Base-by-base conservation (phyloP, 148 eudicot species). In the Heliosperma pusillum region DNA sequence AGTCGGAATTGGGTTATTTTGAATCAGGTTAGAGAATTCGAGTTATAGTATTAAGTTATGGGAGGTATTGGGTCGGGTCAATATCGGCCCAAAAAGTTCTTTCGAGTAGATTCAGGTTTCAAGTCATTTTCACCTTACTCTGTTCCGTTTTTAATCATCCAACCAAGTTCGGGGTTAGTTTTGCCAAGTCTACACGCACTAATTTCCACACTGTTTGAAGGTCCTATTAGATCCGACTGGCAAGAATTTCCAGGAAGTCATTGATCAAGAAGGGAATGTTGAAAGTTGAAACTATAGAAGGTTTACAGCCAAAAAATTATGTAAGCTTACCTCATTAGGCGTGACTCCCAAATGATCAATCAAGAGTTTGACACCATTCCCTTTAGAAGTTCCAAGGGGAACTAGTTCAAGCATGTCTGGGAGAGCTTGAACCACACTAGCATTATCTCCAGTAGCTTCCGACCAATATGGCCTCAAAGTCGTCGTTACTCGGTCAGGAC, bases 371-470 rank as follows among this genome's bases (percentile, higher is more conserved):
- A 93, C 92, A 40, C 98, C 98, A 73, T 74, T 82, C n/a, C 98
- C 97, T 83, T 93, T 93, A 0, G 97, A 93, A 40, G 97, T 89
- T 53, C 94, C 94, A 73, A 78, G 73, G 57, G 98, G 98, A 44
- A 94, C 97, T 62, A 94, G 83, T 85, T 94, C 98, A 62, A 94
- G 96, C 89, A 94, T 90, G 78, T 90, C 88, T 10, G 97, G 88
- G 74, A 77, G 74, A 55, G 96, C 87, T 83, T 93, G 98, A 73
- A 93, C 97, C 65, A 93, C 94, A 63, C 86, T 84, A 40, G 94
- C 98, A 61, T 82, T 80, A 74, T 83, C 92, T 16, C 85, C 78
- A n/a, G 88, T 87, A 74, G 92, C 94, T 84, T 85, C 88, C 63
- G 87, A 84, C 97, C 98, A 93, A 77, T 88, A 89, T 15, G 98